Percentiles rank a stretch among this genome's conserved stretches.
Conservation (phyloP, 306 rosid genomes). For the Inga oerstediana region DNA sequence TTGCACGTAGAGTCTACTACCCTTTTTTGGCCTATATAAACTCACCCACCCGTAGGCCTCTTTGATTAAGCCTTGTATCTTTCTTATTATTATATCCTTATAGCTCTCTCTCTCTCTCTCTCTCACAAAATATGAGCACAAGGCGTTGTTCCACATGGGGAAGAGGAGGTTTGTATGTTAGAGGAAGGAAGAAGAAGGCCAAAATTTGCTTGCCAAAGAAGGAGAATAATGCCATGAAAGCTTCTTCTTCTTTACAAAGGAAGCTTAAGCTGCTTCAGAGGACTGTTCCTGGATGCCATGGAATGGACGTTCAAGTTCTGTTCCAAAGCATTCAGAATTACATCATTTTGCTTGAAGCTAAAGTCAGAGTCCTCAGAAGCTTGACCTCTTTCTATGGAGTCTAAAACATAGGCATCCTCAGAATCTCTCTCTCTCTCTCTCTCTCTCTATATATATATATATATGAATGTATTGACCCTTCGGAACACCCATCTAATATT, state of each 20-base stretch:
- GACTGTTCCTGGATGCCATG: constrained; percentile 52
- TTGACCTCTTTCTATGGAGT: constrained; percentile 66
- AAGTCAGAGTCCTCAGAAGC: constrained; percentile 56
- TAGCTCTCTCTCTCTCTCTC: not conserved
- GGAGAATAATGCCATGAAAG: not conserved
- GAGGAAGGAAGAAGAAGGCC: constrained; percentile 58
- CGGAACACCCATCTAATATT: not conserved
- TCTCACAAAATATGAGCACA: constrained; percentile 38
- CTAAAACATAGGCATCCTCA: constrained; percentile 12
- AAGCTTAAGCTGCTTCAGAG: constrained; percentile 61
- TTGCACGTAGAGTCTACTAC: not conserved
- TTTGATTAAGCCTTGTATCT: constrained; percentile 1
- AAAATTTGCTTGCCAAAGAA: constrained; percentile 42
- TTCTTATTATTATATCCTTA: not conserved
- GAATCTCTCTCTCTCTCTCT: not conserved
- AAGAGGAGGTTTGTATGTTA: constrained; percentile 43
- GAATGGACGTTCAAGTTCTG: constrained; percentile 47
- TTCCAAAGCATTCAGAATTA: constrained; percentile 55
- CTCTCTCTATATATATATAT: not conserved
- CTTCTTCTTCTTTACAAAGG: constrained; percentile 31
- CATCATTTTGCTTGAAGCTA: constrained; percentile 58
- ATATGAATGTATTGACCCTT: not conserved
- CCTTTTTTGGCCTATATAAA: constrained; percentile 40
- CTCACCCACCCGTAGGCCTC: not conserved
- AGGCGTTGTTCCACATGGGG: constrained; percentile 39